Evolutionary conservation across 148 eudicot species (phyloP), one percentile per base, ranked within the genome.

Genomic region (Amaranthus hypochondriacus): DNA sequence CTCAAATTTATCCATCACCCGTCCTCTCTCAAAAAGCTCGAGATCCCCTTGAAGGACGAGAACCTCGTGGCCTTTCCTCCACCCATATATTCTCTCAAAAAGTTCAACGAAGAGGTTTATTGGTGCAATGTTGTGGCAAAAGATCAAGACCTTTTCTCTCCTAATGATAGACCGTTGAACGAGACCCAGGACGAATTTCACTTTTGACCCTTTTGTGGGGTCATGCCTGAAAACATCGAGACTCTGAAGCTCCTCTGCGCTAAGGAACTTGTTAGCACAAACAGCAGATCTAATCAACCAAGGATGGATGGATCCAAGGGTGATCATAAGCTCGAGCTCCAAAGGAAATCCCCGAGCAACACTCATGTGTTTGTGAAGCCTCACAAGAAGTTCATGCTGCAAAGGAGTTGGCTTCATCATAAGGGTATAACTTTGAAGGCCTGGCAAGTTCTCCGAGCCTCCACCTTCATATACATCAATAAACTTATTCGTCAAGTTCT

Each of bases 51-150:
- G 87, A 62, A 95, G 88, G 54, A 95, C 99, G 10, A 95, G 84
- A 8, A 92, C 91, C 74, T 95, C 99, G 46, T 84, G 79, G n/a
- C 99, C 97, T 81, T 87, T 92, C 56, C 71, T 77, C 97, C 97
- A 95, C 60, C 96, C 94, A 18, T 83, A 92, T 72, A 84, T 82
- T 72, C 74, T 78, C 80, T 83, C 87, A 11, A 95, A 90, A 56
- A 87, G 82, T 60, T 86, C 85, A 11, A 95, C 48, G 21, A 95
- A 92, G 0, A 95, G 89, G 49, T 84, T 92, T 50, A 95, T 95
- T 5, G 99, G 99, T 9, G 99, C 92, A 67, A 95, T 90, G 76
- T 95, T 95, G 82, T 87, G 99, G 84, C 99, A 95, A 70, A 95
- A 95, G 71, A 95, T 90, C 60, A 95, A 75, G 43, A 95, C 86